Conservation (phyloP, 768 basidiomycete species). For the Strobilomyces confusus region DNA sequence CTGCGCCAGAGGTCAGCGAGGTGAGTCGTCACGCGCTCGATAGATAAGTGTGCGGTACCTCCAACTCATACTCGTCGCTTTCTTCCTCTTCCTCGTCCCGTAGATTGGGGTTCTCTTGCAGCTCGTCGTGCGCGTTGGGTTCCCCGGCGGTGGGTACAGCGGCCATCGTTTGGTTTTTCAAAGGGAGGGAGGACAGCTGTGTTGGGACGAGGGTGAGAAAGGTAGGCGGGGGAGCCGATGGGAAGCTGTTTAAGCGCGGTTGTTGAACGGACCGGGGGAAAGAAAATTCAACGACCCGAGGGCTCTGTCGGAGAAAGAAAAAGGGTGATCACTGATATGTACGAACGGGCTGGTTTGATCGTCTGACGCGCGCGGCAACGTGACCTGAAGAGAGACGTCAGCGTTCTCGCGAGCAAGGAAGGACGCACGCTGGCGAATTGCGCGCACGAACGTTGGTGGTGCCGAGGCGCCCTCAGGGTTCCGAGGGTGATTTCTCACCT, state of each 20-base stretch:
- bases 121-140: background rate
- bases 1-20: conserved; percentile 5
- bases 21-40: background rate
- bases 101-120: conserved; percentile 2
- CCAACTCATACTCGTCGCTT: conserved; percentile 24
- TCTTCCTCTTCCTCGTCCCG: conserved; percentile 24
- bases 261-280: conserved; percentile 10
- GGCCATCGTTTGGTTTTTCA: conserved; percentile 17
- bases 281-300: background rate
- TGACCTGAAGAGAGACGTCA: conserved; percentile 10
- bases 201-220: conserved; percentile 8
- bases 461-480: conserved; percentile 6
- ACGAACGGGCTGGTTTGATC: background rate
- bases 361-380: background rate
- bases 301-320: background rate
- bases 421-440: conserved; percentile 21
- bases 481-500: conserved; percentile 11
- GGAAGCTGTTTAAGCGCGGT: conserved; percentile 9
- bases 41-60: conserved; percentile 14
- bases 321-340: too few species aligned
- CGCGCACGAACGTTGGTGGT: conserved; percentile 25
- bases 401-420: conserved; percentile 10
- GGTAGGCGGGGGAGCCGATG: background rate
- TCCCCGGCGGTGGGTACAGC: conserved; percentile 19
- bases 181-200: background rate